Evolutionary conservation across 2,329 filamentous ascomycete species (phyloP), one percentile per base, ranked within the genome.

Genomic region (Penicillium sp.): DNA sequence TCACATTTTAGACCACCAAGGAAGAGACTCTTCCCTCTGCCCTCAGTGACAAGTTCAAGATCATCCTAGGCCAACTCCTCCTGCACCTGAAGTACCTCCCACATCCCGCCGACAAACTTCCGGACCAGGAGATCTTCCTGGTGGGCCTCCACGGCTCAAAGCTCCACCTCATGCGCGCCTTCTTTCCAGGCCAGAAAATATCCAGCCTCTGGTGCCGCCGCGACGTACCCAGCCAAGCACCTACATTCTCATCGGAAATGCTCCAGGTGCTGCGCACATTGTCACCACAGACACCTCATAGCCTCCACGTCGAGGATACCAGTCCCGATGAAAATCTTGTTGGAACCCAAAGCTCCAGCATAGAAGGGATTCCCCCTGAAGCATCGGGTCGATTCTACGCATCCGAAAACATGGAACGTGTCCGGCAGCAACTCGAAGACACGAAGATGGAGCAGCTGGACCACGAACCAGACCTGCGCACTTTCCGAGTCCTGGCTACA

Each of bases 81-180:
- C 35, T 51, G 9, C 44, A 62, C 36, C 32, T 61, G 13, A 44
- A 49, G 22, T 48, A 44, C 13, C 50, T 58, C 13, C 42, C 44
- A 6, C 41, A 51, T 3, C 51, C 47, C 5, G 56, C 49, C 13
- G 58, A 64, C 49, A 57, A 59, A 18, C 16, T 64, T 8, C 62
- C 62, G 0, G 58, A 62, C 46, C 63, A 66, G 50, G 63, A 66
- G 29, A 51, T 56, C 14, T 66, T 57, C 44, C 51, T 64, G 0
- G 44, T 66, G 13, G 56, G 56, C 7, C 41, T 63, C 1, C 61
- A 66, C 49, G 62, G 63, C 13, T 58, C 59, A 3, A 54, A 51
- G 18, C 46, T 66, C 2, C 60, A 65, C 31, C 32, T 66, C 18
- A 43, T 65, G n/a, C 60, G 61, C 6, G 58, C 50, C 1, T 53